Evolutionary conservation across 2,329 filamentous ascomycete genomes (phyloP).

Genomic region (Xylaria hypoxylon): DNA sequence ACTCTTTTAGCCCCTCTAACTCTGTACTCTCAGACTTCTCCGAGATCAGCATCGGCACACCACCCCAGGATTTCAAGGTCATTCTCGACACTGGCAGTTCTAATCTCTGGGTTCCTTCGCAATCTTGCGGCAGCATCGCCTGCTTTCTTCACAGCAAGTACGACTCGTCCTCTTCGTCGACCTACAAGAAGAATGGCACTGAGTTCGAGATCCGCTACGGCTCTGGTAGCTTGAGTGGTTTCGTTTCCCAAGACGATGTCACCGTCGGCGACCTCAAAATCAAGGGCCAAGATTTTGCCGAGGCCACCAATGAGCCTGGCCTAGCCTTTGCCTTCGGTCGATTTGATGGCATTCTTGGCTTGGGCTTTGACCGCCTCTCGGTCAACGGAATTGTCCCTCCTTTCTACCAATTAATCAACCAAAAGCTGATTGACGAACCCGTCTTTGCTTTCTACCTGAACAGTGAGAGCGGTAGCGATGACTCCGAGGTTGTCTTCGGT

Average conservation of each 20-base stretch:
- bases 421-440: conserved; percentile 88
- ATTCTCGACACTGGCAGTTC: conserved; percentile 98
- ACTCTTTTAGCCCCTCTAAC: conserved; percentile 5
- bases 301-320: conserved; percentile 94
- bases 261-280: conserved; percentile 90
- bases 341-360: conserved; percentile 95
- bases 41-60: conserved; percentile 91
- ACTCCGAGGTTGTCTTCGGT: conserved; percentile 91
- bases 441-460: conserved; percentile 98
- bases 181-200: conserved; percentile 93
- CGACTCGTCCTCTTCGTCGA: conserved; percentile 87
- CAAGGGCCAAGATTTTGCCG: conserved; percentile 92
- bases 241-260: conserved; percentile 88
- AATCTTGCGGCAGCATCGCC: conserved; percentile 91
- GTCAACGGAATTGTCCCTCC: conserved; percentile 95
- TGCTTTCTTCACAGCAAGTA: conserved; percentile 99
- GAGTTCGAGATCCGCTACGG: conserved; percentile 95
- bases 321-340: conserved; percentile 97
- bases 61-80: conserved; percentile 96
- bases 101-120: conserved; percentile 97
- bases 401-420: conserved; percentile 95
- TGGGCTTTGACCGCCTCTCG: conserved; percentile 96
- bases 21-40: conserved; percentile 79
- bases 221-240: conserved; percentile 92
- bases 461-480: conserved; percentile 72